phyloP scores from a whole-genome alignment of 2,329 filamentous ascomycete species.

The Byssochlamys sp. region DNA sequence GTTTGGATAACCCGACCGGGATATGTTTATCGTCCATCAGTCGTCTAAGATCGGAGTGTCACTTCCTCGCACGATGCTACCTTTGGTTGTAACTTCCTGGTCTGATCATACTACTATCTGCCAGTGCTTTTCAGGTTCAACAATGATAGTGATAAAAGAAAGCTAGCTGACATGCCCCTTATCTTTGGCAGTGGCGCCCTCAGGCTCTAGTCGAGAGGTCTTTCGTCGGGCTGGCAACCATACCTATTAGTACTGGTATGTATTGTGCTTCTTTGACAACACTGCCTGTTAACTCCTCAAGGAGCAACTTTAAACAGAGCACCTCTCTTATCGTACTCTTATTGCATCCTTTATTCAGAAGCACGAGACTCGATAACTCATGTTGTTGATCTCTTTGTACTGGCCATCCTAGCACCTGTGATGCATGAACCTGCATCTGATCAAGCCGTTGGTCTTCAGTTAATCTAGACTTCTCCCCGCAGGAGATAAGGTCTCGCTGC shows the following conservation, averaged over 20 bases:
- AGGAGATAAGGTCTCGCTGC: background rate
- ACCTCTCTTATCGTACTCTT: background rate
- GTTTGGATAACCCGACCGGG: background rate
- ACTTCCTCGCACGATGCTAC: background rate
- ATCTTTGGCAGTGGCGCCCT: background rate
- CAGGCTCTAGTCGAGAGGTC: background rate
- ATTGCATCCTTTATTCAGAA: background rate
- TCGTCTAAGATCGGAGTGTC: background rate
- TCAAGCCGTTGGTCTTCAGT: background rate
- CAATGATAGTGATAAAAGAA: background rate
- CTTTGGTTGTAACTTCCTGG: background rate
- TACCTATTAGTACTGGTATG: background rate
- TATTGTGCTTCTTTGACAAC: background rate
- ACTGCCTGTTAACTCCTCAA: background rate
- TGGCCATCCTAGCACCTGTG: background rate
- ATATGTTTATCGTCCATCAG: background rate
- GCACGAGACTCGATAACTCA: background rate
- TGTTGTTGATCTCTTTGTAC: background rate
- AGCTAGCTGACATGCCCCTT: background rate
- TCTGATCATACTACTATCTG: background rate
- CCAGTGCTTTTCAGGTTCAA: background rate
- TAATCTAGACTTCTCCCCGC: background rate
- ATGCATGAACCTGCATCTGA: background rate
- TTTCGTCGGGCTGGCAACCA: background rate
- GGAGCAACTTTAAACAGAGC: background rate